Evolutionary conservation across 257 asterid species (phyloP).

Genomic region (Catharanthus roseus): DNA sequence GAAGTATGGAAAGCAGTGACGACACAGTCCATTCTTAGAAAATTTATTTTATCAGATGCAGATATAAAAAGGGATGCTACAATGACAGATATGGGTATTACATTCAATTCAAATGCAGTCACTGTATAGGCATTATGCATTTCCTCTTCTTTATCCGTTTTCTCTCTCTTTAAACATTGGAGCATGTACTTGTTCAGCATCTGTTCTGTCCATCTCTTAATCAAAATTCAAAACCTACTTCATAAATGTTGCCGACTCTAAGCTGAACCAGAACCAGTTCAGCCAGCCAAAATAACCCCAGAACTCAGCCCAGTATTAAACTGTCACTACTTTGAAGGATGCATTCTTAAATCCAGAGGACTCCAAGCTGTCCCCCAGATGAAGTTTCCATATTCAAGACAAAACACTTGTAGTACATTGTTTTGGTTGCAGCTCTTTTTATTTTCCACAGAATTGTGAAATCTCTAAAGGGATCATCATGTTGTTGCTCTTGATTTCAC

Average conservation of each 20-base stretch:
- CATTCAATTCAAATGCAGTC: neutral
- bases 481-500: neutral
- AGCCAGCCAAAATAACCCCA: neutral
- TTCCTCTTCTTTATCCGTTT: neutral
- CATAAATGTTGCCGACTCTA: neutral
- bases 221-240: neutral
- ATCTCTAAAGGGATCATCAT: too few species aligned
- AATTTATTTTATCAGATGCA: neutral
- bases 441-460: neutral
- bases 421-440: neutral
- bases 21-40: neutral
- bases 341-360: too few species aligned
- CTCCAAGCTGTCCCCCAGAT: neutral
- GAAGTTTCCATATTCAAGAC: neutral
- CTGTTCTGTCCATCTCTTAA: neutral
- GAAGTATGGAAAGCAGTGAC: too few species aligned
- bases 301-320: neutral
- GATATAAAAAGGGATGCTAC: neutral
- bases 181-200: neutral
- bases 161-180: neutral
- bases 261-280: neutral
- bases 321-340: too few species aligned
- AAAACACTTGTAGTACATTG: neutral
- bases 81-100: neutral
- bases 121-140: neutral